A percentile compares a stretch with the other conserved stretches of the same genome.
Conservation (phyloP, 2,329 filamentous ascomycete genomes). For the Verticillium tricorpus region DNA sequence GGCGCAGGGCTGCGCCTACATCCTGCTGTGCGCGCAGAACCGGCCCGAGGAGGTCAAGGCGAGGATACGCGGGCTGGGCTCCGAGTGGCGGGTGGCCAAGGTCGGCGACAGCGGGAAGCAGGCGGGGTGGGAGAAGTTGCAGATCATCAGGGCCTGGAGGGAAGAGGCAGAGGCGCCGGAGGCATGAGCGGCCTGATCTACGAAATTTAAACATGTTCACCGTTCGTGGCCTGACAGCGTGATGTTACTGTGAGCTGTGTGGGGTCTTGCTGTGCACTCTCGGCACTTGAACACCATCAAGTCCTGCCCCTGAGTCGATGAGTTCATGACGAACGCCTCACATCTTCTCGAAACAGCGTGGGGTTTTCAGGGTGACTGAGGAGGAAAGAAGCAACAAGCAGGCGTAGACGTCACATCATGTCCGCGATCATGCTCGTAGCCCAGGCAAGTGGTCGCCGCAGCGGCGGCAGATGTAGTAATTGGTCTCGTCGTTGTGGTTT, state of each 20-base stretch:
- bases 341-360: too few relatives aligned
- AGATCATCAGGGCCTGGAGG: slow-evolving; percentile 82
- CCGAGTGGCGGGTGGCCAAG: slow-evolving; percentile 67
- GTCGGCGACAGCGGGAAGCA: slow-evolving; percentile 80
- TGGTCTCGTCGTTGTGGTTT: background rate
- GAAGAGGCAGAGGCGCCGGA: slow-evolving; percentile 27
- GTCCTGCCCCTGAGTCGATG: too few relatives aligned
- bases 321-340: too few relatives aligned
- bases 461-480: slow-evolving; percentile 1
- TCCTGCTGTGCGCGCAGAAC: slow-evolving; percentile 89
- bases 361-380: too few relatives aligned
- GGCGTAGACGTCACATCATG: background rate
- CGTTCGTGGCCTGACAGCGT: too few relatives aligned
- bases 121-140: slow-evolving; percentile 91
- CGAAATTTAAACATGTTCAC: too few relatives aligned
- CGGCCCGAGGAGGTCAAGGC: slow-evolving; percentile 70
- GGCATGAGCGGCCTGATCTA: background rate
- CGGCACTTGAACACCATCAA: too few relatives aligned
- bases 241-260: too few relatives aligned
- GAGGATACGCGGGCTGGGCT: slow-evolving; percentile 39
- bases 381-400: background rate
- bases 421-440: background rate
- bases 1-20: slow-evolving; percentile 73
- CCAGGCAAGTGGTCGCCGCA: background rate
- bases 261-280: too few relatives aligned